Evolutionary conservation across 2,329 filamentous ascomycete species (phyloP).

Genomic region (Ceratocystiopsis brevicomis): DNA sequence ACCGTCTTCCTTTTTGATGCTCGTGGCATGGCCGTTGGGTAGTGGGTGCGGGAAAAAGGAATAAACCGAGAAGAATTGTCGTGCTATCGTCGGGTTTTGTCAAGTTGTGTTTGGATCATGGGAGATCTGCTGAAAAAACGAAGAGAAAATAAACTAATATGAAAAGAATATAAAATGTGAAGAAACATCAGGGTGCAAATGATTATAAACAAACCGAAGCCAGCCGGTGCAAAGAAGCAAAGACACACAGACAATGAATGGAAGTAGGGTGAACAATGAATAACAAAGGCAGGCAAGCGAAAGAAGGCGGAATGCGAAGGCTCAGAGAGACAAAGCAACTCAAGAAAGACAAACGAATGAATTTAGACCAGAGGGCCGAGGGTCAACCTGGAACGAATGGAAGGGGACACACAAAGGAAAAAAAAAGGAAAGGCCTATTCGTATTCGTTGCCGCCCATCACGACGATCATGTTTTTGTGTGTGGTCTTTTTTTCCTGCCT

Average conservation of each 20-base stretch:
- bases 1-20: no score
- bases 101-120: no score
- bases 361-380: slow-evolving; percentile 4
- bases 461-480: background rate
- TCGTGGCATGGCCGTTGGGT: no score
- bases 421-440: background rate
- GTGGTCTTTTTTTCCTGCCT: background rate
- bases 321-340: background rate
- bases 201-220: no score
- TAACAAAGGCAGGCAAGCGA: background rate
- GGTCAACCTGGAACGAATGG: slow-evolving; percentile 8
- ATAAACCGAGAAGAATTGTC: no score
- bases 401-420: slow-evolving; percentile 2
- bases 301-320: background rate
- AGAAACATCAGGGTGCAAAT: background rate
- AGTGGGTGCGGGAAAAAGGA: no score
- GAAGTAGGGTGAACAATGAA: background rate
- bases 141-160: no score
- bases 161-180: background rate
- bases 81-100: no score
- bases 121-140: no score
- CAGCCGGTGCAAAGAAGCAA: background rate
- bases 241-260: background rate
- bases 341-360: background rate
- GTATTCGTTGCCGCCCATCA: background rate